Base-by-base conservation (phyloP, 1,284 basidiomycete species). In the Puccinia horiana region DNA sequence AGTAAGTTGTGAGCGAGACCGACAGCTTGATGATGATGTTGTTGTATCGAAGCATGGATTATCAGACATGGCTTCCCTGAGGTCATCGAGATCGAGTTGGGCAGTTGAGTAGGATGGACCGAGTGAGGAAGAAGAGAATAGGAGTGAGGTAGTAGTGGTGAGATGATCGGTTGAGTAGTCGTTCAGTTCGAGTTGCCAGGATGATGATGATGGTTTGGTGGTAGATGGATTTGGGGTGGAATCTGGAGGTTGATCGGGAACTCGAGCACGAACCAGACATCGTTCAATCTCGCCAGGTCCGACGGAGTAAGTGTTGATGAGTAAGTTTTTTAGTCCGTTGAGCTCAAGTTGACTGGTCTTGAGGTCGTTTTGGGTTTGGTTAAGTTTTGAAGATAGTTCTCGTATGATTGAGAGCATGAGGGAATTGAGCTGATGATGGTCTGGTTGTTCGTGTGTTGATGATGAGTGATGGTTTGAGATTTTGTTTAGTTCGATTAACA, bases 21-120 rank as follows among this genome's bases (percentile, higher is more conserved):
- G 65, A n/a, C 47, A 52, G 52, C 26, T 70, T 35, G 63, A 69
- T 69, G 42, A 37, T 20, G 76, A 70, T 29, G n/a, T 42, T n/a
- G n/a, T 42, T 37, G 47, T 79, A 23, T 79, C 76, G 65, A 67
- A 79, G 65, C 61, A 79, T 23, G 76, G 76, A 49, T 80, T 80
- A 61, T 80, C 69, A 5, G 42, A 72, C 67, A 80, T 80, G 29
- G 78, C 78, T 80, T 80, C 78, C 14, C 54, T 16, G 20, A 80
- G 54, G 23, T 80, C 78, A n/a, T 80, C 78, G 12, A 80, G 65
- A 54, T 79, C 76, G 40, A 79, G 65, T 37, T 79, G 61, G 26
- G 32, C 56, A 14, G 73, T 37, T 20, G 44, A 47, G 37, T 29
- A 42, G 37, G 76, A 75, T 75, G 72, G 29, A 26, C 20, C 44